Evolutionary conservation across 2,329 filamentous ascomycete species (phyloP).

Genomic region (Colletotrichum siamense): DNA sequence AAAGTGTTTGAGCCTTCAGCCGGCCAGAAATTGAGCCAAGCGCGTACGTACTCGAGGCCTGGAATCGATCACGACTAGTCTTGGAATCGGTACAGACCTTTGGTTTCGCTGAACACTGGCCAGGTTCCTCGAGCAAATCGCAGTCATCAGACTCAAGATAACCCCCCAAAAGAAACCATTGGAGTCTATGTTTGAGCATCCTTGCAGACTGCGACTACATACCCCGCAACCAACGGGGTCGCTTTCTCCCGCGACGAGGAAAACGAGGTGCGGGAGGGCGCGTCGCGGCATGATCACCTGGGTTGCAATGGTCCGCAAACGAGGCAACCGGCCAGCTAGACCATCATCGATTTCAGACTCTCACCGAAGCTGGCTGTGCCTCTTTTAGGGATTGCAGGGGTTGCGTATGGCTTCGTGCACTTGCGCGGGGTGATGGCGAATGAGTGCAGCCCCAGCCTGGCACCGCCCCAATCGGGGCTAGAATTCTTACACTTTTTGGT

Average conservation of each 20-base stretch:
- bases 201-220: neutral
- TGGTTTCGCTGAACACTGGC: neutral
- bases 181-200: neutral
- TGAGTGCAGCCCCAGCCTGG: neutral
- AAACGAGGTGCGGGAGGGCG: slow-evolving; percentile 1
- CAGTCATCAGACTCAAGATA: neutral
- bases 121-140: neutral
- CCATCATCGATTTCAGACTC: neutral
- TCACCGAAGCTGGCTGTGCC: slow-evolving; percentile 13
- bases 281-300: slow-evolving; percentile 1
- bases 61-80: neutral
- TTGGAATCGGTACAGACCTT: neutral
- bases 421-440: slow-evolving; percentile 4
- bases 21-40: neutral
- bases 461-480: slow-evolving; percentile 1
- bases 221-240: neutral
- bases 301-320: neutral
- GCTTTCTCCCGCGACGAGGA: neutral
- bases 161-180: neutral
- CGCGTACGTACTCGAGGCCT: neutral
- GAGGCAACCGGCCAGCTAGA: neutral
- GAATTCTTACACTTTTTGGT: neutral
- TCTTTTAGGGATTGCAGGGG: neutral
- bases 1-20: neutral
- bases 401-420: neutral